Base-by-base conservation (phyloP, 805 yeast species). In the Yarrowia sp. region DNA sequence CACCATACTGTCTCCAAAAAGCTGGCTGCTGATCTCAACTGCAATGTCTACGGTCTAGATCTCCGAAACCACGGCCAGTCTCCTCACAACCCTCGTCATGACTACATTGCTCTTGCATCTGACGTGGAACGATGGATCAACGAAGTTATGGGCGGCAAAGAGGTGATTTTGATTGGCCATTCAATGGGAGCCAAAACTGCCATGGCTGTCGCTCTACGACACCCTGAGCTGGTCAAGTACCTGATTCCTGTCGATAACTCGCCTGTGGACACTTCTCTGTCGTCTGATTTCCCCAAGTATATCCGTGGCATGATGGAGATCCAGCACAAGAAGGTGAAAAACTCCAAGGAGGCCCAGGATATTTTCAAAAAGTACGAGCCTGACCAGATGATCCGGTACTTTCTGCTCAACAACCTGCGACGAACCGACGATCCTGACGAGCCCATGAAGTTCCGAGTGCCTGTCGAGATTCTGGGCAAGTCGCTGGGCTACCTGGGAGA, bases 21-120 rank as follows among this genome's bases (percentile, higher is more conserved):
- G 1, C 65, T 77, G n/a, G 76, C 79, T 0, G 67, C 75, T 16
- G 78, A 75, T 21, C 69, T 77, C 36, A 64, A 67, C 24, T 69
- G 74, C 16, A 67, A 73, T 4, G 76, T 78, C 4, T 78, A 74
- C 66, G 75, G 78, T 61, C 65, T 73, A 17, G 98, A 93, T 73
- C 79, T 92, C 66, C 79, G 99, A 67, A 92, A 95, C 75, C 97
- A 92, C 73, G 99, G 99, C 1, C 85, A 82, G n/a, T 89, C 97
- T 1, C 97, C 97, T 0, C 96, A 89, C 70, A 72, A 71, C n/a
- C 71, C 74, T 0, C 77, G 88, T 32, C 90, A 89, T 70, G 92
- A 89, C 71, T 92, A 92, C 74, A 87, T 89, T 0, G 79, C 92
- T 1, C 78, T 93, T 78, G 88, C 97, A 0, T 86, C 89, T 0